Conservation (phyloP, 257 asterid species). For the Galeopsis tetrahit region DNA sequence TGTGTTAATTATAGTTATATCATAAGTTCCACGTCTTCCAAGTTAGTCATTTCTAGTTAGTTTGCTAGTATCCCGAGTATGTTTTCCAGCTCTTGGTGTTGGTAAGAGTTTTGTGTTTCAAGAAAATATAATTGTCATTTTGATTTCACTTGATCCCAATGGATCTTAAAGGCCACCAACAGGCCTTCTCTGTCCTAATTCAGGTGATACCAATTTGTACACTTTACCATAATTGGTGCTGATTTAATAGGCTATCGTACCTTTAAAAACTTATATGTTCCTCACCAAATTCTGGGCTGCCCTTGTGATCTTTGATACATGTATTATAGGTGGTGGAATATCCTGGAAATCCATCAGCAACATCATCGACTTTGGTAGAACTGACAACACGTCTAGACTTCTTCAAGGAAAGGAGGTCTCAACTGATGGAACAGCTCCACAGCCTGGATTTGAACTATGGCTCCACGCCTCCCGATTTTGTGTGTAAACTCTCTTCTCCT, state of each 20-base stretch:
- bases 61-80: background rate
- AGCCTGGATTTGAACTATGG: conserved; percentile 74
- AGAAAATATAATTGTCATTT: background rate
- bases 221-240: background rate
- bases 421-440: conserved; percentile 95
- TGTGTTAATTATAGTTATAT: background rate
- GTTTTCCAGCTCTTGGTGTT: background rate
- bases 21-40: background rate
- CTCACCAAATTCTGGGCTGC: background rate
- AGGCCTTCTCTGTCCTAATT: background rate
- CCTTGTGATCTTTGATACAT: background rate
- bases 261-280: background rate
- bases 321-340: conserved; percentile 57
- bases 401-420: conserved; percentile 97
- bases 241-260: background rate
- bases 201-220: background rate
- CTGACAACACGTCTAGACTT: conserved; percentile 87
- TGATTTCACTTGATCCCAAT: background rate
- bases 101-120: background rate
- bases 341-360: conserved; percentile 59
- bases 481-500: conserved; percentile 79
- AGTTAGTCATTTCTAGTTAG: background rate
- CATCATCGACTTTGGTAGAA: conserved; percentile 84
- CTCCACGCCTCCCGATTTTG: conserved; percentile 63
- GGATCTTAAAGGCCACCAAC: background rate